Evolutionary conservation across 1,284 basidiomycete genomes (phyloP).

Genomic region (Lentinus polychrous): DNA sequence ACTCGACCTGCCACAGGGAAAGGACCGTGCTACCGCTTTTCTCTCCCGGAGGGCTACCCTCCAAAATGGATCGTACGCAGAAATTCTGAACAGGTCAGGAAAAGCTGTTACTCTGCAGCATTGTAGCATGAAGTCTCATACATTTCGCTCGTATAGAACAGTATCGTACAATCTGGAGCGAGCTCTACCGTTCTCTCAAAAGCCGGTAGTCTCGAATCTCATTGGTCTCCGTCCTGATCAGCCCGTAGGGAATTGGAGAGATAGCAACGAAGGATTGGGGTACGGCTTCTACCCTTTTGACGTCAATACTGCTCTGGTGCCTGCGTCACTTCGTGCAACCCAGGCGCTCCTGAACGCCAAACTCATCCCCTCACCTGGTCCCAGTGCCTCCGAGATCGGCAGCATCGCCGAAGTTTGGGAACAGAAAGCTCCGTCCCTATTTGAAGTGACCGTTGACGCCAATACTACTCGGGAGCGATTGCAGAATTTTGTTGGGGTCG

Average conservation of each 20-base stretch:
- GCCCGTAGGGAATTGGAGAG: slow-evolving; percentile 40
- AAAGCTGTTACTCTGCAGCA: slow-evolving; percentile 18
- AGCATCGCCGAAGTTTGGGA: slow-evolving; percentile 35
- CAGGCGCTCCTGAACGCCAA: slow-evolving; percentile 28
- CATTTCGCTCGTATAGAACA: slow-evolving; percentile 16
- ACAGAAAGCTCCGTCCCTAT: slow-evolving; percentile 30
- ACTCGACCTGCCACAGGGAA: slow-evolving; percentile 28
- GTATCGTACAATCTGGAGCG: slow-evolving; percentile 18
- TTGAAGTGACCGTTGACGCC: slow-evolving; percentile 32
- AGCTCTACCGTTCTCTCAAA: slow-evolving; percentile 28
- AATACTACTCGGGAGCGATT: slow-evolving; percentile 28
- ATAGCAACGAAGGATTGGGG: slow-evolving; percentile 40
- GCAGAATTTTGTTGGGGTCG: slow-evolving; percentile 31
- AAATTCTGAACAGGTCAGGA: slow-evolving; percentile 28
- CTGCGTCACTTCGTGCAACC: slow-evolving; percentile 40
- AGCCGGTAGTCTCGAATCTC: slow-evolving; percentile 21
- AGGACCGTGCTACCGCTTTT: slow-evolving; percentile 18
- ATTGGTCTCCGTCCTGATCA: slow-evolving; percentile 30
- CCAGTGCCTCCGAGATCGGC: slow-evolving; percentile 14
- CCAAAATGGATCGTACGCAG: slow-evolving; percentile 30
- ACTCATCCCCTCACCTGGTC: slow-evolving; percentile 17
- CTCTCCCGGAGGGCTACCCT: slow-evolving; percentile 25
- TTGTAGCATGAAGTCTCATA: background rate
- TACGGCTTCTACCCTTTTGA: slow-evolving; percentile 42
- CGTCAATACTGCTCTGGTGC: slow-evolving; percentile 41